These are phyloP conservation scores for Zarea fungicola DNA, from an alignment of 2,329 filamentous ascomycete species.

Conservation along the genomic window DNA sequence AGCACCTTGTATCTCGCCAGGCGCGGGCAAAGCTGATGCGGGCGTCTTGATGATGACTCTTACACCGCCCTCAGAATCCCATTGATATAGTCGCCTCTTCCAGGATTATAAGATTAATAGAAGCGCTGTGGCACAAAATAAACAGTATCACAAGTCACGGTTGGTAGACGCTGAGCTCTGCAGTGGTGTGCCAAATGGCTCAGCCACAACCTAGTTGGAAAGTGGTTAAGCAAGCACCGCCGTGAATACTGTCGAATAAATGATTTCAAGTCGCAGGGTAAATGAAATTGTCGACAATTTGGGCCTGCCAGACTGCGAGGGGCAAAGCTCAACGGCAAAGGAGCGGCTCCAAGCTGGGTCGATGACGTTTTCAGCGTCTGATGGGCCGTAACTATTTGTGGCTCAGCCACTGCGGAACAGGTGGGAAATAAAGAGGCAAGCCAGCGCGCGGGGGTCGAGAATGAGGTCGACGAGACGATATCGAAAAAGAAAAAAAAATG, in stretches of 20 bases:
- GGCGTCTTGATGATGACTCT: not conserved
- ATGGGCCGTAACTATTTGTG: not conserved
- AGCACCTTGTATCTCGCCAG: not conserved
- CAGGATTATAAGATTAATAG: not conserved
- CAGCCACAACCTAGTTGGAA: not conserved
- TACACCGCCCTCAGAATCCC: not conserved
- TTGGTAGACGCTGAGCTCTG: not conserved
- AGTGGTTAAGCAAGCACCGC: not conserved
- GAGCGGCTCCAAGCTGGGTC: not conserved
- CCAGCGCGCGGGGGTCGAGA: no score
- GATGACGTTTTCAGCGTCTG: conserved; percentile 7
- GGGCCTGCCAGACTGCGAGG: not conserved
- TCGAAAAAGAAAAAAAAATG: no score
- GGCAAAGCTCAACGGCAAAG: no score
- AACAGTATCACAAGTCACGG: not conserved
- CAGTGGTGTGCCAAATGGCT: not conserved
- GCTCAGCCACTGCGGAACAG: not conserved
- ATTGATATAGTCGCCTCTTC: not conserved
- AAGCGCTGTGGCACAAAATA: not conserved
- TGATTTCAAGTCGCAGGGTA: not conserved
- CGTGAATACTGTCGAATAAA: not conserved
- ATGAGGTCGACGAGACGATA: no score
- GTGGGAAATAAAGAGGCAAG: not conserved
- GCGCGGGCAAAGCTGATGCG: not conserved
- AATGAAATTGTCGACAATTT: not conserved